These are phyloP conservation scores for Gossypium davidsonii DNA, from an alignment of 441 rosid genomes.

Conservation along the genomic window DNA sequence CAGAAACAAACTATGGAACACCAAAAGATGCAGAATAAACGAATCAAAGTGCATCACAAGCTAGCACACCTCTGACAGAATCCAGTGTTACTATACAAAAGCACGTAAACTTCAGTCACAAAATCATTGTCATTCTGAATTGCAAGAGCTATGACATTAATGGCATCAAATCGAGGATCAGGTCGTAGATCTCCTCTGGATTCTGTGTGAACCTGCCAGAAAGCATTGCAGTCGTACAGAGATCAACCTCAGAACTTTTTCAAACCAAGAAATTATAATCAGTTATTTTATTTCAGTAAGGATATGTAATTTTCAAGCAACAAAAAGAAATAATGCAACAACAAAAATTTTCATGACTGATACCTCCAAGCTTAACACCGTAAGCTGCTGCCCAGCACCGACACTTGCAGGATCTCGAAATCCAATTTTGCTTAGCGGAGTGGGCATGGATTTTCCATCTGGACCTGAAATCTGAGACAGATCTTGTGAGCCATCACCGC, in stretches of 20 bases:
- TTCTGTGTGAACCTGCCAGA: conserved; percentile 72
- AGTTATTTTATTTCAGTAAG: neutral
- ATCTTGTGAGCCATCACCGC: conserved; percentile 37
- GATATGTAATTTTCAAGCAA: neutral
- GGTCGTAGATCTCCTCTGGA: conserved; percentile 85
- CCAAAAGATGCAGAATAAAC: conserved; percentile 1
- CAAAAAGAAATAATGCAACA: neutral
- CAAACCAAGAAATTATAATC: conserved; percentile 5
- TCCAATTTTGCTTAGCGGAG: conserved; percentile 93
- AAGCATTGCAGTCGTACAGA: conserved; percentile 14
- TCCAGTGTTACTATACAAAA: conserved; percentile 44
- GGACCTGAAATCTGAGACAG: conserved; percentile 91
- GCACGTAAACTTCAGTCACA: conserved; percentile 42
- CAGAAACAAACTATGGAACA: neutral
- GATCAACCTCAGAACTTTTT: neutral
- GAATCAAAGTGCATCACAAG: neutral
- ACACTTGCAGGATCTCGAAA: conserved; percentile 93
- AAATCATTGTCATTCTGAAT: conserved; percentile 61
- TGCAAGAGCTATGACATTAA: conserved; percentile 61
- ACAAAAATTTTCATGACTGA: conserved; percentile 8
- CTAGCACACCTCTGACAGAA: conserved; percentile 44
- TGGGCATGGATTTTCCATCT: conserved; percentile 60
- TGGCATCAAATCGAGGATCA: conserved; percentile 83
- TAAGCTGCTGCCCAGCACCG: conserved; percentile 94
- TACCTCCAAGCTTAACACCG: conserved; percentile 91